A percentile compares a stretch with the other conserved stretches of the same genome.
Evolutionary conservation across 2,329 filamentous ascomycete genomes (phyloP).

Genomic region (Paecilomyces niveus): DNA sequence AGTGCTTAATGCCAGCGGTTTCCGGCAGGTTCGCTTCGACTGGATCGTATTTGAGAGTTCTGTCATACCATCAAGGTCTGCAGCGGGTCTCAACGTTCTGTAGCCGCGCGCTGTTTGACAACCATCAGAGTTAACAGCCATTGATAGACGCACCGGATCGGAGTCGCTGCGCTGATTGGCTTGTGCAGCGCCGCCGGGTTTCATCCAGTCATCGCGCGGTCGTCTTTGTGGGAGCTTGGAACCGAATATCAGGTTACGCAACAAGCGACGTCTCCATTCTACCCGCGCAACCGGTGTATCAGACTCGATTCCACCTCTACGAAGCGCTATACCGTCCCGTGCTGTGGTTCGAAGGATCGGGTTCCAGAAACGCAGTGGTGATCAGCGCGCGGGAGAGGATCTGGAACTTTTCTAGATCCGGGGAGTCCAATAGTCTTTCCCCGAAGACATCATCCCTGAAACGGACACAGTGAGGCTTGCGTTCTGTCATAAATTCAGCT

Average conservation of each 20-base stretch:
- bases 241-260: neutral
- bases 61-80: neutral
- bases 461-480: neutral
- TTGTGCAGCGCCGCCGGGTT: slow-evolving; percentile 1
- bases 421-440: neutral
- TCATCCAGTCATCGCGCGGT: neutral
- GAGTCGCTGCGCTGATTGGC: slow-evolving; percentile 11
- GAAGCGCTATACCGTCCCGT: slow-evolving; percentile 11
- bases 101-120: neutral
- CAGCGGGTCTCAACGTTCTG: neutral
- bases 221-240: slow-evolving; percentile 2
- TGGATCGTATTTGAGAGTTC: neutral
- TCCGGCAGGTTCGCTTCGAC: neutral
- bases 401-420: neutral
- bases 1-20: neutral
- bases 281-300: slow-evolving; percentile 5
- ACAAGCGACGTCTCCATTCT: slow-evolving; percentile 2
- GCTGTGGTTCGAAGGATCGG: slow-evolving; percentile 6
- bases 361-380: neutral
- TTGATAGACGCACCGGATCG: slow-evolving; percentile 13
- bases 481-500: neutral
- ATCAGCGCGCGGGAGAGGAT: neutral
- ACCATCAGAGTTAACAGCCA: slow-evolving; percentile 7
- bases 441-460: neutral
- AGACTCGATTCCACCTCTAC: slow-evolving; percentile 16